Evolutionary conservation across 139 green algal genomes (phyloP).

Genomic region (Chlorella sp.): DNA sequence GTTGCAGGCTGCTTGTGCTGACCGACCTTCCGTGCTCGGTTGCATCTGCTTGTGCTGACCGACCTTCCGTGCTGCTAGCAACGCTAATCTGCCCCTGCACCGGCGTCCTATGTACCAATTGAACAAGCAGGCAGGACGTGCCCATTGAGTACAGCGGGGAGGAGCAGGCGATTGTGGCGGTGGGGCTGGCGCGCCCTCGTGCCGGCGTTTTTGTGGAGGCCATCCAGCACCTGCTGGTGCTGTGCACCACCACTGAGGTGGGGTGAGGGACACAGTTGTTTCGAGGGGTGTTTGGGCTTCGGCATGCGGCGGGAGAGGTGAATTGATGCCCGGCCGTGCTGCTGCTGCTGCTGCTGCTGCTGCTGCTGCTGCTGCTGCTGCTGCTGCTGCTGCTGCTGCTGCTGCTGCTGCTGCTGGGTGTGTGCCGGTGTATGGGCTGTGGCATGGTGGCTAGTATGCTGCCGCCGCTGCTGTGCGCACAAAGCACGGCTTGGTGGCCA

Average conservation of each 20-base stretch:
- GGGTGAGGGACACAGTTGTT: neutral
- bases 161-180: slow-evolving; percentile 90
- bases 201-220: slow-evolving; percentile 89
- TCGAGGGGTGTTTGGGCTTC: neutral
- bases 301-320: too few species aligned
- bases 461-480: too few species aligned
- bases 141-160: slow-evolving; percentile 90
- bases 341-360: too few species aligned
- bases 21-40: neutral
- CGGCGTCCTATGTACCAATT: too few species aligned
- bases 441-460: too few species aligned
- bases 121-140: slow-evolving; percentile 72
- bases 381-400: too few species aligned
- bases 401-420: too few species aligned
- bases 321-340: too few species aligned
- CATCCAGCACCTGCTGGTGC: slow-evolving; percentile 89
- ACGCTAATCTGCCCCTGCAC: too few species aligned
- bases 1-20: neutral
- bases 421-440: too few species aligned
- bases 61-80: neutral
- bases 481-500: too few species aligned
- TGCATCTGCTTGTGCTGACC: neutral
- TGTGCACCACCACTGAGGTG: slow-evolving; percentile 93
- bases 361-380: too few species aligned
- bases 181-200: slow-evolving; percentile 75